A percentile compares a stretch with the other conserved stretches of the same genome.
phyloP scores from a whole-genome alignment of 345 rosid genomes.

The Erysimum cheiranthoides region DNA sequence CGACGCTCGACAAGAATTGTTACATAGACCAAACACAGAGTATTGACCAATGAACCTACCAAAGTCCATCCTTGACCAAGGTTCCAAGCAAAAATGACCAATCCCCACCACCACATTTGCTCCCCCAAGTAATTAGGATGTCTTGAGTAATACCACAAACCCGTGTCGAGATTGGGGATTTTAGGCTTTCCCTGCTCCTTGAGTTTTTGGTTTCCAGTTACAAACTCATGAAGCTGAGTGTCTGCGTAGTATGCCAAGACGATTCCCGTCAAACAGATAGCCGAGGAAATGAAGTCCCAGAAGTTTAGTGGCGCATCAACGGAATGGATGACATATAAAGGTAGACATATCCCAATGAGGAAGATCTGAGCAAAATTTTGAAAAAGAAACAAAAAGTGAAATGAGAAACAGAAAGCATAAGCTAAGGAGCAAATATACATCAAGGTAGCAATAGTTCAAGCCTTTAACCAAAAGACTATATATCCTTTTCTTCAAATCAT shows the following conservation, averaged over 20 bases:
- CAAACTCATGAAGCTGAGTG: slow-evolving; percentile 81
- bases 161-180: slow-evolving; percentile 73
- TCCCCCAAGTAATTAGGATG: slow-evolving; percentile 99
- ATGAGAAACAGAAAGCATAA: slow-evolving; percentile 27
- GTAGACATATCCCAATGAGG: slow-evolving; percentile 80
- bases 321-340: slow-evolving; percentile 65
- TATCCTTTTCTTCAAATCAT: slow-evolving; percentile 6
- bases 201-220: slow-evolving; percentile 63
- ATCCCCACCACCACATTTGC: slow-evolving; percentile 99
- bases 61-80: slow-evolving; percentile 80
- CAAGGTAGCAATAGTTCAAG: neutral
- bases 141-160: slow-evolving; percentile 82
- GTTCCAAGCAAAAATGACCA: slow-evolving; percentile 83
- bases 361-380: slow-evolving; percentile 62
- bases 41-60: slow-evolving; percentile 71
- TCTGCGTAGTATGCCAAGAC: slow-evolving; percentile 79
- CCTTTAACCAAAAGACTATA: neutral
- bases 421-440: neutral
- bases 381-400: neutral
- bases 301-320: slow-evolving; percentile 65
- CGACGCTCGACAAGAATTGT: slow-evolving; percentile 82
- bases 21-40: slow-evolving; percentile 78
- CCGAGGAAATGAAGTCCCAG: slow-evolving; percentile 70
- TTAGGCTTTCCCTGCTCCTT: slow-evolving; percentile 76
- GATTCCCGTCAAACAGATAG: slow-evolving; percentile 67